Evolutionary conservation across 805 yeast species (phyloP).

Genomic region (Candida sakaeoensis): DNA sequence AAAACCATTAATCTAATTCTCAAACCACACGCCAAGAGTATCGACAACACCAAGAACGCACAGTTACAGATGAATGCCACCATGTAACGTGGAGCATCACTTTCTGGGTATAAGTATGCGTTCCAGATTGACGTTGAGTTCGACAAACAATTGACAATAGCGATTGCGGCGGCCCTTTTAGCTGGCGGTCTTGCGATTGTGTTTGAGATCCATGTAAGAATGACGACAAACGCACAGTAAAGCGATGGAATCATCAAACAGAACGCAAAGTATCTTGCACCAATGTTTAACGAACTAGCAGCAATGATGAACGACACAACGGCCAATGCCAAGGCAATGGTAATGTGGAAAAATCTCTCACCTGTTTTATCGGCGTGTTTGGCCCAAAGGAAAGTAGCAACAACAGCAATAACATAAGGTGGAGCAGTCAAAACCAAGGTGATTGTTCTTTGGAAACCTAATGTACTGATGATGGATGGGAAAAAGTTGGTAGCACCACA

Average conservation of each 20-base stretch:
- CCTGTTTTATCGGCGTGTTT: slow-evolving; percentile 54
- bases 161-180: slow-evolving; percentile 56
- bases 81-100: slow-evolving; percentile 44
- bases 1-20: slow-evolving; percentile 34
- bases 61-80: slow-evolving; percentile 47
- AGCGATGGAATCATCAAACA: slow-evolving; percentile 55
- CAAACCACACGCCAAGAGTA: slow-evolving; percentile 34
- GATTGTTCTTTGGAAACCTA: slow-evolving; percentile 46
- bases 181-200: slow-evolving; percentile 56
- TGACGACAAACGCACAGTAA: slow-evolving; percentile 51
- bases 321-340: slow-evolving; percentile 39
- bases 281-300: slow-evolving; percentile 48
- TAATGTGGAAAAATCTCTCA: slow-evolving; percentile 51
- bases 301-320: slow-evolving; percentile 46
- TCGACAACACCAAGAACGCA: slow-evolving; percentile 42
- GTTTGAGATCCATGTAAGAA: slow-evolving; percentile 54
- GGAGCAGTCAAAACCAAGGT: slow-evolving; percentile 59
- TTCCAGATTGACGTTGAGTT: slow-evolving; percentile 58
- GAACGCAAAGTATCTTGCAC: slow-evolving; percentile 59
- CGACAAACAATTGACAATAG: slow-evolving; percentile 53
- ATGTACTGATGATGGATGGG: slow-evolving; percentile 57
- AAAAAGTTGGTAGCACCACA: slow-evolving; percentile 60
- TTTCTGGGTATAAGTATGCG: slow-evolving; percentile 46
- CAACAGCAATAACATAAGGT: slow-evolving; percentile 51
- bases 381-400: slow-evolving; percentile 50